These are phyloP conservation scores for Nigrospora sphaerica DNA, from an alignment of 2,329 filamentous ascomycete species.

Conservation along the genomic window DNA sequence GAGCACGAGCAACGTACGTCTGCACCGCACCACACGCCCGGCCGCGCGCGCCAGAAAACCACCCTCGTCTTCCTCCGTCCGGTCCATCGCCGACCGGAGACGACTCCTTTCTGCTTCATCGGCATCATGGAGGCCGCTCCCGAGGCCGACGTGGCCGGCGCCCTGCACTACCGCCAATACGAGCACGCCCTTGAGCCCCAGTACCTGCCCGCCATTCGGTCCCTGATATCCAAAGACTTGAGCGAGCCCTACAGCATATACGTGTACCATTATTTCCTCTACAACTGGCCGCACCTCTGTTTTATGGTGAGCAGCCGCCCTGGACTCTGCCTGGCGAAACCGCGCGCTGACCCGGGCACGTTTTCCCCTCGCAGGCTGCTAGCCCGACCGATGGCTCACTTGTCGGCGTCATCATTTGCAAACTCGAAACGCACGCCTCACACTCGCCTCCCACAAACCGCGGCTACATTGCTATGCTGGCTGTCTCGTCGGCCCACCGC, in stretches of 20 bases:
- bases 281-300: conserved; percentile 96
- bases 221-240: conserved; percentile 90
- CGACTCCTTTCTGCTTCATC: no score
- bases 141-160: conserved; percentile 28
- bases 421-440: conserved; percentile 82
- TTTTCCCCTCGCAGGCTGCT: conserved; percentile 38
- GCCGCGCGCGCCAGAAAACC: no score
- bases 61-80: no score
- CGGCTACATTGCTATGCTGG: conserved; percentile 98
- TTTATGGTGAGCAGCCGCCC: conserved; percentile 63
- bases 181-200: conserved; percentile 51
- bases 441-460: conserved; percentile 68
- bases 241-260: conserved; percentile 99
- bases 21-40: no score
- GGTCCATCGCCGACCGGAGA: no score
- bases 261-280: conserved; percentile 96
- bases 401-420: conserved; percentile 88
- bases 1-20: no score
- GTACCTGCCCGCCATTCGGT: conserved; percentile 79
- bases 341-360: not conserved
- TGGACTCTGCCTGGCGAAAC: not conserved
- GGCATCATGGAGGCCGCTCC: no score
- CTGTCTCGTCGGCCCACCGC: conserved; percentile 73
- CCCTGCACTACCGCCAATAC: conserved; percentile 55
- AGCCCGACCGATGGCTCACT: conserved; percentile 56